A percentile compares a stretch with the other conserved stretches of the same genome.
phyloP scores from a whole-genome alignment of 352 stramenopile species.

The Globisporangium radiosum region DNA sequence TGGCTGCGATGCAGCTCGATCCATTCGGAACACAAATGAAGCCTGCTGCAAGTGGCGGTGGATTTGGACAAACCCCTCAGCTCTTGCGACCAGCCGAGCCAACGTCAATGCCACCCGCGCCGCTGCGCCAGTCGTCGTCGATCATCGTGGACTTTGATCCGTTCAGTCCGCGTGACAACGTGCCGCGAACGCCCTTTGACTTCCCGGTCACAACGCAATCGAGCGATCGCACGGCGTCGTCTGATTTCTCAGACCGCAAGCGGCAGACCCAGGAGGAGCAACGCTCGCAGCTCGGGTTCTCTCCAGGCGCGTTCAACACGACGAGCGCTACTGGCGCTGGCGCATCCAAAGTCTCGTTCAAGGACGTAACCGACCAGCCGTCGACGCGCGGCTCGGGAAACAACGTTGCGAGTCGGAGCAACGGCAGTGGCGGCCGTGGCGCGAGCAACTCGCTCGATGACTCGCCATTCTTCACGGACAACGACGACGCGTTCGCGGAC shows the following conservation, averaged over 20 bases:
- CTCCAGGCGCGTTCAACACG: constrained; percentile 38
- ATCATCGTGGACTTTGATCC: constrained; percentile 71
- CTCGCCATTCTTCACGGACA: constrained; percentile 54
- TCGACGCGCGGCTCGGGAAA: constrained; percentile 6
- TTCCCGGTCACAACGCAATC: constrained; percentile 13
- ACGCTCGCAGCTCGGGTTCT: constrained; percentile 49
- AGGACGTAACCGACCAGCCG: constrained; percentile 17
- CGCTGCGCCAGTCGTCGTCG: constrained; percentile 25
- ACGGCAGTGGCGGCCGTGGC: constrained; percentile 9
- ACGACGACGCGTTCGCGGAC: constrained; percentile 51
- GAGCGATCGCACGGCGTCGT: constrained; percentile 9
- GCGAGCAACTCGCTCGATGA: constrained; percentile 28
- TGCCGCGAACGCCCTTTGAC: constrained; percentile 40
- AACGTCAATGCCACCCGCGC: constrained; percentile 16
- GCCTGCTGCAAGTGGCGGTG: not conserved
- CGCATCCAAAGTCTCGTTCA: constrained; percentile 37
- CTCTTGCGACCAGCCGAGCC: constrained; percentile 20
- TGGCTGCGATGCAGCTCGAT: constrained; percentile 30
- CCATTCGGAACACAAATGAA: constrained; percentile 36
- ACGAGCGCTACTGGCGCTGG: not conserved
- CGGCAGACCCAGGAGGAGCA: constrained; percentile 62
- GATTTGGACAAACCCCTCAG: constrained; percentile 9
- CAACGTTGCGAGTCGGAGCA: constrained; percentile 4
- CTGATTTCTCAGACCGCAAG: constrained; percentile 18
- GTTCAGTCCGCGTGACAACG: constrained; percentile 53